These are phyloP conservation scores for Lentinula lateritia DNA, from an alignment of 768 basidiomycete species.

Conservation along the genomic window DNA sequence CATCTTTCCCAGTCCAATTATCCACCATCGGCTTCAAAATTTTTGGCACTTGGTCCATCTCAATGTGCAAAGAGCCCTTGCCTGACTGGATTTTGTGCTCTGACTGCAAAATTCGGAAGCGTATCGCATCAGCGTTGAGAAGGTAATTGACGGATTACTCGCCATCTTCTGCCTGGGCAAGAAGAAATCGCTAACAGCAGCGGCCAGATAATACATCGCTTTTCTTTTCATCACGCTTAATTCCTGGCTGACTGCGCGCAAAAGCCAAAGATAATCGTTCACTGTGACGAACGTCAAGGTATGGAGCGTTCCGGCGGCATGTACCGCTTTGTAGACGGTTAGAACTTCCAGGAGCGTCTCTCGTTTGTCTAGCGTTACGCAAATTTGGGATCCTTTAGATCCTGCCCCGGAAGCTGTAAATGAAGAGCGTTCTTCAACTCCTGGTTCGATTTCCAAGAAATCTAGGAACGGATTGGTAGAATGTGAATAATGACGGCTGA, in stretches of 20 bases:
- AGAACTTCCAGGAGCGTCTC: conserved; percentile 67
- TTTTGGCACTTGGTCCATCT: conserved; percentile 99
- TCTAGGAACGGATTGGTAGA: conserved; percentile 98
- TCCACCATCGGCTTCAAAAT: conserved; percentile 88
- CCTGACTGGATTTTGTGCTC: conserved; percentile 99
- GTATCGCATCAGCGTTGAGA: neutral
- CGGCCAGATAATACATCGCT: conserved; percentile 94
- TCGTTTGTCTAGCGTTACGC: conserved; percentile 63
- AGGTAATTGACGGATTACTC: conserved; percentile 16
- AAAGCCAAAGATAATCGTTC: conserved; percentile 92
- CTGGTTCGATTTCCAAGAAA: conserved; percentile 68
- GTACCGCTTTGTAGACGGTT: conserved; percentile 74
- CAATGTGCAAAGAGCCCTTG: conserved; percentile 87
- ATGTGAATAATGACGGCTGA: conserved; percentile 96
- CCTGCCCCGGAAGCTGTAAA: neutral
- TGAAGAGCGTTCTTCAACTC: neutral
- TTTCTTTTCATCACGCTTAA: conserved; percentile 63
- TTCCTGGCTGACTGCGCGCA: conserved; percentile 78
- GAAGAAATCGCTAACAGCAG: conserved; percentile 98
- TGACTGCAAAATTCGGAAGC: conserved; percentile 42
- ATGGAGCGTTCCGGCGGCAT: conserved; percentile 67
- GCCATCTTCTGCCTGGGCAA: conserved; percentile 89
- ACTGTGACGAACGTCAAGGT: conserved; percentile 90
- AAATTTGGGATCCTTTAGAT: conserved; percentile 39
- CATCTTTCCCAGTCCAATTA: conserved; percentile 81